Conservation (phyloP, 2,329 filamentous ascomycete species). For the Karstenula rhodostoma region DNA sequence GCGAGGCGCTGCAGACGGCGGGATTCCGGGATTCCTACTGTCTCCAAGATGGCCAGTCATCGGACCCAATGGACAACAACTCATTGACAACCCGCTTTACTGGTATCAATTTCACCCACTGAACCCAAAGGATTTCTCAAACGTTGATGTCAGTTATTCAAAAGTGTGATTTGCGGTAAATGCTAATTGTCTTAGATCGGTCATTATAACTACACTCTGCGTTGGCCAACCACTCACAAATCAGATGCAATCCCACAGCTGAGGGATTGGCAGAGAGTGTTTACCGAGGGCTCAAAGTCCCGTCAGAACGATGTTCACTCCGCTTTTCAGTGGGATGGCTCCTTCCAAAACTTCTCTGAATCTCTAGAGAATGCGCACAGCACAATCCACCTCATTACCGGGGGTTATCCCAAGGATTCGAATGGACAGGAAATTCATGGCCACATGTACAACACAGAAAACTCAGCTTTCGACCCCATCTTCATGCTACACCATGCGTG, state of each 20-base stretch:
- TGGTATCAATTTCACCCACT: conserved; percentile 38
- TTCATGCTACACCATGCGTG: conserved; percentile 52
- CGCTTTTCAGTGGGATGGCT: conserved; percentile 15
- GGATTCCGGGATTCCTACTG: conserved; percentile 38
- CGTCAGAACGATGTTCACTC: conserved; percentile 27
- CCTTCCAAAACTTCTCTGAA: conserved; percentile 26
- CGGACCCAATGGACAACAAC: conserved; percentile 23
- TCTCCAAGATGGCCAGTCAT: conserved; percentile 25
- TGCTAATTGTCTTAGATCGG: background rate
- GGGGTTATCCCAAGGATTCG: conserved; percentile 9
- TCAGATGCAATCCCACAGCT: conserved; percentile 31
- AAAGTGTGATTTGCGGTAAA: background rate
- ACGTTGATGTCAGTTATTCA: background rate
- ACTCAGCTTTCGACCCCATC: conserved; percentile 80
- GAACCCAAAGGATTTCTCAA: conserved; percentile 29
- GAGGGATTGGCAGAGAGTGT: conserved; percentile 21
- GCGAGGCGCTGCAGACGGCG: conserved; percentile 26
- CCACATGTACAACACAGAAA: conserved; percentile 74
- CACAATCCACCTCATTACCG: conserved; percentile 54
- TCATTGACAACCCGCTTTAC: conserved; percentile 41
- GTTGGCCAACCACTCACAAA: conserved; percentile 39
- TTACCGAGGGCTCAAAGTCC: conserved; percentile 6
- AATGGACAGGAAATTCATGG: conserved; percentile 51
- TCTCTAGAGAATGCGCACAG: conserved; percentile 18
- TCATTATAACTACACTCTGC: conserved; percentile 33